Evolutionary conservation across 192 early-diverging fungal genomes (phyloP).

Genomic region (Allomyces macrogynus): DNA sequence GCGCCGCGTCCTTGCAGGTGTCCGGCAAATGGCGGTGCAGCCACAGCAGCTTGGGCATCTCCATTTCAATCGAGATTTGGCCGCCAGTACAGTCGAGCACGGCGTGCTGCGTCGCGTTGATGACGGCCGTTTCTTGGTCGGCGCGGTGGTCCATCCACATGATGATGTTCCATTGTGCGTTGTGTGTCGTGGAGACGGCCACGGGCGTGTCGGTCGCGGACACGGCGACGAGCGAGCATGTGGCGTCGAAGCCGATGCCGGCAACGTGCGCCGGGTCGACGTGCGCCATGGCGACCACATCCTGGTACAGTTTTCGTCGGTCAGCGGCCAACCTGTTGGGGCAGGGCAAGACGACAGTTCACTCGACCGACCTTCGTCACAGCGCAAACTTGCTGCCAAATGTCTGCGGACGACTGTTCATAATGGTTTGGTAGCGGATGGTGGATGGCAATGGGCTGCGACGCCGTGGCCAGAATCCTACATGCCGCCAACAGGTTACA

Average conservation of each 20-base stretch:
- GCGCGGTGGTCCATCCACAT: conserved; percentile 61
- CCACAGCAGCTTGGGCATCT: conserved; percentile 57
- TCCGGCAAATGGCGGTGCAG: conserved; percentile 28
- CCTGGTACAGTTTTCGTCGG: too few species aligned
- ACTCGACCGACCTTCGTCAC: conserved; percentile 10
- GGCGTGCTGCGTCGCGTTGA: conserved; percentile 29
- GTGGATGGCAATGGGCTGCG: conserved; percentile 16
- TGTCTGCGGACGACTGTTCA: conserved; percentile 45
- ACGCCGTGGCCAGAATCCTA: too few species aligned
- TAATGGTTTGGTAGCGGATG: conserved; percentile 27
- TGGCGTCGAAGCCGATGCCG: conserved; percentile 60
- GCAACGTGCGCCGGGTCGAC: conserved; percentile 17
- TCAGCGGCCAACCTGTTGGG: too few species aligned
- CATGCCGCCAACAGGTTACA: too few species aligned
- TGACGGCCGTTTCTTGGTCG: conserved; percentile 28
- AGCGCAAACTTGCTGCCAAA: conserved; percentile 34
- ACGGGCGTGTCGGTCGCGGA: conserved; percentile 23
- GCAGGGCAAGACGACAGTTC: too few species aligned
- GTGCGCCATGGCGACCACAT: conserved; percentile 6
- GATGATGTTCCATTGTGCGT: conserved; percentile 34
- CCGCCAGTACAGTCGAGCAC: conserved; percentile 46
- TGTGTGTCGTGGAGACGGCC: conserved; percentile 20
- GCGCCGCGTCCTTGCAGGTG: conserved; percentile 8
- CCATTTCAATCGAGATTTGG: conserved; percentile 49
- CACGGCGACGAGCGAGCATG: conserved; percentile 46